These are phyloP conservation scores for Lasiosphaeria hispida DNA, from an alignment of 495 filamentous ascomycete genomes.

Conservation along the genomic window DNA sequence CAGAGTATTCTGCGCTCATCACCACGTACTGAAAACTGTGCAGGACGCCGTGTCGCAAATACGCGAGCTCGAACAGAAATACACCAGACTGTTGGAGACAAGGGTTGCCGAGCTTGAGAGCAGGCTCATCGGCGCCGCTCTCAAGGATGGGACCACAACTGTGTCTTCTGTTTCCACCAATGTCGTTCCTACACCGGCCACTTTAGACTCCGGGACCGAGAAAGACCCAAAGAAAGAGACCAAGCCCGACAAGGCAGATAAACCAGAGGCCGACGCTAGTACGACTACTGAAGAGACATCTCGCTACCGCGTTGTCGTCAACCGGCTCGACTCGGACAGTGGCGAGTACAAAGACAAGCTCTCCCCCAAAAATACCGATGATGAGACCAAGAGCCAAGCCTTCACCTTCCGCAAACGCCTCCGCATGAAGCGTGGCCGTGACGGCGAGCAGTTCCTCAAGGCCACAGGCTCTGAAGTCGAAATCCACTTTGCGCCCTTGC, in stretches of 20 bases:
- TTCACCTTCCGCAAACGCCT: constrained; percentile 11
- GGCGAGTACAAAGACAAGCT: constrained; percentile 15
- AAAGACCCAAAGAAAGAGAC: background rate
- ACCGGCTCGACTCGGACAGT: constrained; percentile 7
- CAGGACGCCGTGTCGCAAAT: constrained; percentile 3
- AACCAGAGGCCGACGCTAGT: background rate
- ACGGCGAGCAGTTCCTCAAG: constrained; percentile 6
- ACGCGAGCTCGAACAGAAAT: constrained; percentile 8
- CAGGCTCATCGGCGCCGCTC: background rate
- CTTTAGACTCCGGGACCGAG: background rate
- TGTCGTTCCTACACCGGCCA: background rate
- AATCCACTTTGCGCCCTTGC: constrained; percentile 1
- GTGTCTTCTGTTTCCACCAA: background rate
- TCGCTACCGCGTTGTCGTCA: constrained; percentile 9
- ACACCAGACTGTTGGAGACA: constrained; percentile 6
- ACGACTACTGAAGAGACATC: constrained; percentile 1
- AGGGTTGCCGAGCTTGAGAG: constrained; percentile 8
- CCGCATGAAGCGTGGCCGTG: background rate
- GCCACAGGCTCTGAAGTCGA: constrained; percentile 7
- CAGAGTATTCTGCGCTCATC: too few relatives aligned
- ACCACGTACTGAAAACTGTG: too few relatives aligned
- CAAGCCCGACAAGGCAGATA: background rate
- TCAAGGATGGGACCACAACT: too few relatives aligned
- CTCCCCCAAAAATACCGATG: background rate
- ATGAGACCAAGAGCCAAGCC: constrained; percentile 8